phyloP scores from a whole-genome alignment of 73 alveolate genomes.

The Paramecium pentaurelia region DNA sequence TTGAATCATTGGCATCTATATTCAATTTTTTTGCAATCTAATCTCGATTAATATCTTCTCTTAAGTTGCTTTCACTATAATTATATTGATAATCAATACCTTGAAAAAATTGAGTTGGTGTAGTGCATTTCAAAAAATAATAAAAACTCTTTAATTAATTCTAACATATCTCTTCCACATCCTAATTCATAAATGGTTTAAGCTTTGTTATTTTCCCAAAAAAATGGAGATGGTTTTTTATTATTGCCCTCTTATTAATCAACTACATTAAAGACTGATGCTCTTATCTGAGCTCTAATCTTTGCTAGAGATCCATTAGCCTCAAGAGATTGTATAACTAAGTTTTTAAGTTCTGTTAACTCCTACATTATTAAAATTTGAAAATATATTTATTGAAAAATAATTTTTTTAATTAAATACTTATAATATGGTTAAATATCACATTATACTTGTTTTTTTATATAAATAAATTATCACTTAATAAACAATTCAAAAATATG shows the following conservation, averaged over 20 bases:
- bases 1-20: slow-evolving; percentile 21
- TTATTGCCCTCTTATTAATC: slow-evolving; percentile 43
- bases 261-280: slow-evolving; percentile 61
- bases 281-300: slow-evolving; percentile 61
- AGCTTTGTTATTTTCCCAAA: slow-evolving; percentile 61
- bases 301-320: slow-evolving; percentile 62
- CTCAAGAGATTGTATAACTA: slow-evolving; percentile 55
- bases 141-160: slow-evolving; percentile 54
- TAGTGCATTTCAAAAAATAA: slow-evolving; percentile 54
- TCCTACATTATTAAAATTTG: slow-evolving; percentile 49
- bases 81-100: background rate
- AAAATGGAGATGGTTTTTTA: slow-evolving; percentile 59
- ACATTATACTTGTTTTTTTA: background rate
- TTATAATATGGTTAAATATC: background rate
- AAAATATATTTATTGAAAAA: background rate
- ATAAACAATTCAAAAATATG: background rate
- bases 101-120: slow-evolving; percentile 38
- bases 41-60: slow-evolving; percentile 58
- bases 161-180: slow-evolving; percentile 36
- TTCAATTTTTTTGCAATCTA: slow-evolving; percentile 41
- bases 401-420: background rate
- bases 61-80: slow-evolving; percentile 43
- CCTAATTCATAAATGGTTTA: slow-evolving; percentile 32
- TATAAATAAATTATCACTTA: no score
- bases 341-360: slow-evolving; percentile 56